Percentiles rank a stretch among this genome's conserved stretches.
Conservation (phyloP, 805 yeast genomes). For the Ogataea dorogensis region DNA sequence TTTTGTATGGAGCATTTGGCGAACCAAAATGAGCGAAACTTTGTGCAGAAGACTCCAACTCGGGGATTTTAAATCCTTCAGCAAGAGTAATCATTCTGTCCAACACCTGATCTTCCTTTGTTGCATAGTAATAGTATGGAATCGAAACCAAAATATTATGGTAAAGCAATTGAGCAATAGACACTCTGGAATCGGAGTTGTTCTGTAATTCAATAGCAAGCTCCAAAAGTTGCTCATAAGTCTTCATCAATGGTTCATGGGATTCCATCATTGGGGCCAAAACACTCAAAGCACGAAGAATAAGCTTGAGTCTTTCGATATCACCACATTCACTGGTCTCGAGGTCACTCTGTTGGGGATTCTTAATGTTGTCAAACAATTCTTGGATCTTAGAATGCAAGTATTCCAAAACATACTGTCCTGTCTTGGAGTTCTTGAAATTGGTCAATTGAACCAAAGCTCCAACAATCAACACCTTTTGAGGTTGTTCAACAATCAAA, state of each 20-base stretch:
- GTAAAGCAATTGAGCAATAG: conserved; percentile 67
- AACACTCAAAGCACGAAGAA: conserved; percentile 66
- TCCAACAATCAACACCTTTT: conserved; percentile 72
- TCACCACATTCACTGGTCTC: conserved; percentile 45
- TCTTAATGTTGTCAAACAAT: conserved; percentile 39
- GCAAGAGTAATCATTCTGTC: conserved; percentile 49
- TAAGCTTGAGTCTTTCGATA: conserved; percentile 69
- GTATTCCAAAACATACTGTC: conserved; percentile 65
- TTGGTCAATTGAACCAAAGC: conserved; percentile 66
- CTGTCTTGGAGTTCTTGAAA: conserved; percentile 60
- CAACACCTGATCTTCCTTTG: conserved; percentile 31
- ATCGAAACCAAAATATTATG: conserved; percentile 59
- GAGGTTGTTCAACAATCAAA: conserved; percentile 84
- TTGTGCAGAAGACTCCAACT: not conserved
- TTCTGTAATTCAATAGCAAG: conserved; percentile 57
- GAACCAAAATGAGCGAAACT: conserved; percentile 36
- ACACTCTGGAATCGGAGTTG: conserved; percentile 40
- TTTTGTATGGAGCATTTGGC: conserved; percentile 46
- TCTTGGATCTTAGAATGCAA: conserved; percentile 63
- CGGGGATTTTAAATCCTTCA: conserved; percentile 16
- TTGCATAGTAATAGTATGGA: conserved; percentile 48
- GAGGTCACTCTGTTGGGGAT: conserved; percentile 19
- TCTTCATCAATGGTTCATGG: conserved; percentile 38
- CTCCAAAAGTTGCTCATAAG: conserved; percentile 54
- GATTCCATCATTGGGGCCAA: conserved; percentile 59